Evolutionary conservation across 108 stramenopile genomes (phyloP).

Genomic region (Epipyxis sp.): DNA sequence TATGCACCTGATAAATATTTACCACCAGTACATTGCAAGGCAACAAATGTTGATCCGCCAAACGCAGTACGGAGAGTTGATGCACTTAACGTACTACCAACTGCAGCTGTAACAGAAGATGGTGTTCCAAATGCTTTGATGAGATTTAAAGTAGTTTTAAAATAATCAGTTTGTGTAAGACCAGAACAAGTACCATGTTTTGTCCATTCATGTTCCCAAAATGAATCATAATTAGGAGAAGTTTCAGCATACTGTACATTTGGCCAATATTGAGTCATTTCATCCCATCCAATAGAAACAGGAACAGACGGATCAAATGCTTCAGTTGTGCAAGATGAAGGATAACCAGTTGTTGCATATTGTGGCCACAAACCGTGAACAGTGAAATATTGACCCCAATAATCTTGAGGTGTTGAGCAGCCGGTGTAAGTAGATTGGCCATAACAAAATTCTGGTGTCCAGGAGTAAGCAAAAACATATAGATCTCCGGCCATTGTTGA

Average conservation of each 20-base stretch:
- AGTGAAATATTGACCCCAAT: constrained; percentile 46
- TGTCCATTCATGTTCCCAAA: constrained; percentile 67
- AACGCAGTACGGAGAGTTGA: neutral
- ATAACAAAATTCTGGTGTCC: constrained; percentile 38
- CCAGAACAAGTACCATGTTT: constrained; percentile 70
- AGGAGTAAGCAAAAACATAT: constrained; percentile 24
- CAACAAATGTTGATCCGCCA: constrained; percentile 3
- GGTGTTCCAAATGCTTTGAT: constrained; percentile 24
- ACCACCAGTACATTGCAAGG: neutral
- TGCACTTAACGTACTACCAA: neutral
- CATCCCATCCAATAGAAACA: constrained; percentile 38
- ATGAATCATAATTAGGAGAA: constrained; percentile 37
- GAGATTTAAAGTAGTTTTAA: constrained; percentile 29
- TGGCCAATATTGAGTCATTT: constrained; percentile 44
- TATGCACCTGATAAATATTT: constrained; percentile 18
- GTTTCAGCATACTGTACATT: constrained; percentile 38
- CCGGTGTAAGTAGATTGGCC: constrained; percentile 42
- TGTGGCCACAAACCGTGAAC: constrained; percentile 55
- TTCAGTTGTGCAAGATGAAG: constrained; percentile 42
- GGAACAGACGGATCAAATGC: constrained; percentile 43
- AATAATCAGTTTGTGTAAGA: constrained; percentile 58
- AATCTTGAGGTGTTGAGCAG: constrained; percentile 42
- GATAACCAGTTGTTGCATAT: constrained; percentile 53
- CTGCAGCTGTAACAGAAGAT: neutral
- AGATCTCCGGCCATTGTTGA: neutral